phyloP scores from a whole-genome alignment of 371 early-diverging fungal species.

The Mucor saturninus region DNA sequence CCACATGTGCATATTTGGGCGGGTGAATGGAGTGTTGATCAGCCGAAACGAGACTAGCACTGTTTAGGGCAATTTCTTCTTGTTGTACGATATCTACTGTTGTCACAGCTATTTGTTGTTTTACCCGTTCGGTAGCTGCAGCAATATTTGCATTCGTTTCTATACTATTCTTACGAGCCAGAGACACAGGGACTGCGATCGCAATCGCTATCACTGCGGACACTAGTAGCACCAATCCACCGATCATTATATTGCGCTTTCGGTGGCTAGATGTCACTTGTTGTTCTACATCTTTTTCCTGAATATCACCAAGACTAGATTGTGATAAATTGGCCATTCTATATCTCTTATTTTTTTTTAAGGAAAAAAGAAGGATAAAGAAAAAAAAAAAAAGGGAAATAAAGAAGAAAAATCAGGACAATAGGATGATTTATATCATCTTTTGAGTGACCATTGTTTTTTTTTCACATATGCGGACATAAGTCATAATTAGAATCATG shows the following conservation, averaged over 20 bases:
- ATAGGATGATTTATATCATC: background rate
- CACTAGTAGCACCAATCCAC: background rate
- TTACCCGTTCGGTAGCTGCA: background rate
- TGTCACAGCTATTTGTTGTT: background rate
- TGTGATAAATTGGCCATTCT: too few relatives aligned
- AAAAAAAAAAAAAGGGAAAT: conserved; percentile 7
- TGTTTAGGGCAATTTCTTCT: background rate
- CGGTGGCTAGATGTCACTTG: background rate
- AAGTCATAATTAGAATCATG: conserved; percentile 7
- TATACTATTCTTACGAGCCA: background rate
- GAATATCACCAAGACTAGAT: background rate
- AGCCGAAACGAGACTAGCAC: background rate
- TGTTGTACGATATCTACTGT: background rate
- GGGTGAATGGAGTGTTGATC: conserved; percentile 2
- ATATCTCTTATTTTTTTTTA: too few relatives aligned
- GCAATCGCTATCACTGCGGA: background rate
- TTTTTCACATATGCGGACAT: background rate
- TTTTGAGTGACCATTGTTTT: background rate
- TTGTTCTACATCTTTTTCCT: background rate
- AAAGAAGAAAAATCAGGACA: conserved; percentile 10
- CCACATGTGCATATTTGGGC: conserved; percentile 20
- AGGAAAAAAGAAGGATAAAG: background rate
- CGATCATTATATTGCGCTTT: background rate
- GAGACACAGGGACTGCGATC: conserved; percentile 3
- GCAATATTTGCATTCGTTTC: background rate